Evolutionary conservation across 208 protist species (phyloP).

Genomic region (Leishmania arabica): DNA sequence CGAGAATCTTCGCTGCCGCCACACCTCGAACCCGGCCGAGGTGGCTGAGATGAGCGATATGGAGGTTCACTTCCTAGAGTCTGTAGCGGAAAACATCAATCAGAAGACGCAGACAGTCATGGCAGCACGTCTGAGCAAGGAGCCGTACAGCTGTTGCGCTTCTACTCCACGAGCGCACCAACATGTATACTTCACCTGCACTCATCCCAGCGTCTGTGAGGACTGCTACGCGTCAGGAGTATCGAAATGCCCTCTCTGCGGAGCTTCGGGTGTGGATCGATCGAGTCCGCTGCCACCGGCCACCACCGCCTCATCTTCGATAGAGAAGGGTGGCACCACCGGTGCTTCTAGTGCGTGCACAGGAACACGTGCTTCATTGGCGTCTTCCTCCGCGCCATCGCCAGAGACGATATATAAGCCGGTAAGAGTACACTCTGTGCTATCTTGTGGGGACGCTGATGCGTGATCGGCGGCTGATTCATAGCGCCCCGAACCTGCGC

Average conservation of each 20-base stretch:
- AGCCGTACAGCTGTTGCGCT: constrained; percentile 47
- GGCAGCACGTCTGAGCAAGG: constrained; percentile 40
- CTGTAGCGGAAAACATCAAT: constrained; percentile 37
- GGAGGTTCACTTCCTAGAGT: constrained; percentile 59
- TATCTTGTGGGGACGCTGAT: not conserved
- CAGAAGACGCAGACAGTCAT: constrained; percentile 44
- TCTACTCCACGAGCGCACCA: not conserved
- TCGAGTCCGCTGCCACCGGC: not conserved
- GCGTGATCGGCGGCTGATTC: not conserved
- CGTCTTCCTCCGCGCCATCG: not conserved
- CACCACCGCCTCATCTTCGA: not conserved
- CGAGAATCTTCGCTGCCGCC: constrained; percentile 47
- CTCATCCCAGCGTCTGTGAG: constrained; percentile 45
- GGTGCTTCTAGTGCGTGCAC: not conserved
- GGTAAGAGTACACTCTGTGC: not conserved
- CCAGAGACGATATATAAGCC: not conserved
- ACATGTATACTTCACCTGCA: constrained; percentile 34
- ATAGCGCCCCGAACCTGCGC: not conserved
- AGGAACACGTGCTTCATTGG: not conserved
- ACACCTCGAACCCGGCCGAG: constrained; percentile 66
- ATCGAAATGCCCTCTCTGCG: constrained; percentile 59
- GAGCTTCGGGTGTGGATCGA: constrained; percentile 12
- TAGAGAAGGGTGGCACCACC: not conserved
- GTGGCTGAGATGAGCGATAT: constrained; percentile 76
- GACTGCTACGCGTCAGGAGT: constrained; percentile 31